phyloP scores from a whole-genome alignment of 768 basidiomycete species.

The Neoboletus brunneissimus region DNA sequence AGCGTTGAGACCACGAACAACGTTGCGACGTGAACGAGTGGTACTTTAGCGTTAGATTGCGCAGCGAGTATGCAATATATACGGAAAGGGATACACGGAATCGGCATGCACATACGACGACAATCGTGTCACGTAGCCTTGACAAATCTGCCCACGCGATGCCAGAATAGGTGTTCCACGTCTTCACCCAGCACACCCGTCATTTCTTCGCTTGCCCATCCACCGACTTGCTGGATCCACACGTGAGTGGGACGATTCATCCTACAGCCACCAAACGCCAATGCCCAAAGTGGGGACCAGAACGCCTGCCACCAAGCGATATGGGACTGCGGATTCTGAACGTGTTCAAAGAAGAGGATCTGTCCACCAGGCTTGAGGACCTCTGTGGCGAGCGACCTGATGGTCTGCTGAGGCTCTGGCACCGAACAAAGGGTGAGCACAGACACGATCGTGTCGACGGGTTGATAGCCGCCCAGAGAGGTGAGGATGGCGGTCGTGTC shows the following conservation, averaged over 20 bases:
- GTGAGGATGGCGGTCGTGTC: conserved; percentile 49
- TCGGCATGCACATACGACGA: not conserved
- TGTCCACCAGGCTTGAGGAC: conserved; percentile 63
- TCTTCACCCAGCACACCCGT: conserved; percentile 52
- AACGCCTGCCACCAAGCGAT: conserved; percentile 71
- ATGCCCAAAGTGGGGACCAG: conserved; percentile 69
- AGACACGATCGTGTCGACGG: conserved; percentile 61
- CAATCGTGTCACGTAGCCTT: conserved; percentile 33
- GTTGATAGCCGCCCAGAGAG: conserved; percentile 33
- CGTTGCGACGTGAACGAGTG: not conserved
- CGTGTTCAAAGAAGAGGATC: conserved; percentile 70
- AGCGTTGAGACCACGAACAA: not conserved
- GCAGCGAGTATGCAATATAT: not conserved
- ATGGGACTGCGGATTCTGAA: conserved; percentile 48
- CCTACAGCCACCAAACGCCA: conserved; percentile 60
- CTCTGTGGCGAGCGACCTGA: conserved; percentile 45
- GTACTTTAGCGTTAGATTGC: not conserved
- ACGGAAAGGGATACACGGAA: not conserved
- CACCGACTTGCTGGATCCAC: conserved; percentile 42
- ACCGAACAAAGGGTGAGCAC: conserved; percentile 67
- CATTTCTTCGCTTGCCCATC: conserved; percentile 48
- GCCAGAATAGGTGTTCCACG: conserved; percentile 60
- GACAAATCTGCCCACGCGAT: conserved; percentile 54
- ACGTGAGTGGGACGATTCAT: conserved; percentile 55
- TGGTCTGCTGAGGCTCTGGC: conserved; percentile 49